These are phyloP conservation scores for Cucurbita moschata DNA, from an alignment of 306 rosid species.

Conservation along the genomic window DNA sequence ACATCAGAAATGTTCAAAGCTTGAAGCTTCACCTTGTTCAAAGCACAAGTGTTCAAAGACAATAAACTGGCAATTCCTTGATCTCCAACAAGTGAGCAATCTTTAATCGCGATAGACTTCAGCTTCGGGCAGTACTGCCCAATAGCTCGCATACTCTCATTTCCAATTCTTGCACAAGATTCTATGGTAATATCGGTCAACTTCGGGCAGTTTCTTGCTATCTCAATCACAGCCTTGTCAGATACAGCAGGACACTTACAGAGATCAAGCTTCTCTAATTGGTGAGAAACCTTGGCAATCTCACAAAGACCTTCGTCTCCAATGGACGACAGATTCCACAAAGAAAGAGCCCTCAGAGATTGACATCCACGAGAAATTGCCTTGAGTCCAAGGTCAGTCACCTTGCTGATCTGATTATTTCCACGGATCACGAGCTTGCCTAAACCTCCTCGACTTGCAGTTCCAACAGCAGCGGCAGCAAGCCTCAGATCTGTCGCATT, in stretches of 20 bases:
- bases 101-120: constrained; percentile 45
- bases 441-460: constrained; percentile 80
- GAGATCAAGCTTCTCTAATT: constrained; percentile 68
- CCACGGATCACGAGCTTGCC: constrained; percentile 70
- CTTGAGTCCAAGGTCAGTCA: constrained; percentile 60
- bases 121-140: constrained; percentile 57
- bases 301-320: constrained; percentile 69
- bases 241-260: constrained; percentile 50
- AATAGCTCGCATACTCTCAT: constrained; percentile 63
- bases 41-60: constrained; percentile 35
- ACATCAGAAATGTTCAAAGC: constrained; percentile 58
- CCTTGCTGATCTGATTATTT: constrained; percentile 27
- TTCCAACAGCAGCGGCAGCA: constrained; percentile 78
- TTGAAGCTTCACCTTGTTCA: constrained; percentile 65
- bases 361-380: constrained; percentile 71
- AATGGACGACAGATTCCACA: constrained; percentile 47
- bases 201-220: constrained; percentile 58
- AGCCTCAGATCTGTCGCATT: constrained; percentile 86
- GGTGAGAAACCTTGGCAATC: constrained; percentile 56
- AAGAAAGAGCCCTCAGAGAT: constrained; percentile 57
- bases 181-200: constrained; percentile 56
- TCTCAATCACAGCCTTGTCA: constrained; percentile 50
- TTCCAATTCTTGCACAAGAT: constrained; percentile 64
- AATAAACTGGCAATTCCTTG: constrained; percentile 60
- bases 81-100: constrained; percentile 55